These are phyloP conservation scores for Aspergillaceae sp. DNA, from an alignment of 2,329 filamentous ascomycete genomes.

Conservation along the genomic window DNA sequence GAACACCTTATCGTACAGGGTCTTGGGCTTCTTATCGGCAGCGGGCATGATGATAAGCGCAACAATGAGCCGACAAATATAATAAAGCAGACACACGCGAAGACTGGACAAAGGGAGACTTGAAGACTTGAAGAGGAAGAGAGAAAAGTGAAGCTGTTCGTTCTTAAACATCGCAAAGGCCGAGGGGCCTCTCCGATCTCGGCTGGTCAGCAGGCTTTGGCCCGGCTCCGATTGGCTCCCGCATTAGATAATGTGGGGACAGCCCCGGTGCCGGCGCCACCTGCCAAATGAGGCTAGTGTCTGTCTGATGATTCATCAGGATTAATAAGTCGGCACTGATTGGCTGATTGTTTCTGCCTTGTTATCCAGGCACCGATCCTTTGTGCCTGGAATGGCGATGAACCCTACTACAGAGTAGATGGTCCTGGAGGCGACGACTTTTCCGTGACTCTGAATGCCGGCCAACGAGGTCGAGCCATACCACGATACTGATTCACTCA, in stretches of 20 bases:
- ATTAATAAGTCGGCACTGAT: too few relatives aligned
- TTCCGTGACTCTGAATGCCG: too few relatives aligned
- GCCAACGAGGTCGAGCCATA: background rate
- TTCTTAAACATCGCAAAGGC: constrained; percentile 24
- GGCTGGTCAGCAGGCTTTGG: constrained; percentile 28
- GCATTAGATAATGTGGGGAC: background rate
- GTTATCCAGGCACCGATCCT: too few relatives aligned
- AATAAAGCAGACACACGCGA: background rate
- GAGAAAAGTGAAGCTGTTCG: constrained; percentile 1
- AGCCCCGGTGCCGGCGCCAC: background rate
- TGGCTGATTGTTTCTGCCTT: too few relatives aligned
- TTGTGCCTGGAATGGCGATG: too few relatives aligned
- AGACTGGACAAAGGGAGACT: background rate
- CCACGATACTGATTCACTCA: too few relatives aligned
- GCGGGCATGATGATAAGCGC: constrained; percentile 58
- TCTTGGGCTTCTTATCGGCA: constrained; percentile 63
- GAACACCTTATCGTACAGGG: constrained; percentile 97
- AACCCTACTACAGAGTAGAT: too few relatives aligned
- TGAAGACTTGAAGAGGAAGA: constrained; percentile 1
- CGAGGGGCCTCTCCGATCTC: constrained; percentile 30
- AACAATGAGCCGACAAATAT: background rate
- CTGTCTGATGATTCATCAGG: too few relatives aligned
- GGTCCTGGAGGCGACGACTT: too few relatives aligned
- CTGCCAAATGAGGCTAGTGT: background rate
- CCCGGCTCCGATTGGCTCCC: constrained; percentile 17